phyloP scores from a whole-genome alignment of 768 basidiomycete species.

The Trametes maxima region DNA sequence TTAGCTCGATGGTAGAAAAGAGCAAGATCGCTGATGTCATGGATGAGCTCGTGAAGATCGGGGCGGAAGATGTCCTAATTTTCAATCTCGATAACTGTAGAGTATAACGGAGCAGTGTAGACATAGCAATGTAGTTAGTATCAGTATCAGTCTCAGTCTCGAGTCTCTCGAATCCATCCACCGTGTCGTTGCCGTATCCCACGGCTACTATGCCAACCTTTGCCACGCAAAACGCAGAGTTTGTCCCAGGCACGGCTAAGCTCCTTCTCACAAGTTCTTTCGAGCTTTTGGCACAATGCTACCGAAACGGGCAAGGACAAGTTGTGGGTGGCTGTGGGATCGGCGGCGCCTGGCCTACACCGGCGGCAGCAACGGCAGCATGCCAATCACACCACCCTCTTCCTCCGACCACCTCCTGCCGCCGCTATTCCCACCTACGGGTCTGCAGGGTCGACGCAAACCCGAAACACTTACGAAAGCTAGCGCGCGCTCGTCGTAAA shows the following conservation, averaged over 20 bases:
- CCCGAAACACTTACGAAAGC: not conserved
- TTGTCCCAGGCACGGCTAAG: too few relatives aligned
- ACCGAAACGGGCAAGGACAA: slow-evolving; percentile 6
- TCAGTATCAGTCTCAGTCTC: not conserved
- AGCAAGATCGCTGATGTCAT: slow-evolving; percentile 77
- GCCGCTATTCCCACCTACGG: not conserved
- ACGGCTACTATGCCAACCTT: not conserved
- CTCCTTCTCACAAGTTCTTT: too few relatives aligned
- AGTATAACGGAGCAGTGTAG: slow-evolving; percentile 41
- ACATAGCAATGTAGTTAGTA: not conserved
- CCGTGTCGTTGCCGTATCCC: not conserved
- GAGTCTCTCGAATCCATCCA: not conserved
- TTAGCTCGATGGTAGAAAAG: slow-evolving; percentile 92
- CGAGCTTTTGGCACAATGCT: not conserved
- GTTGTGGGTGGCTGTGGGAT: slow-evolving; percentile 18
- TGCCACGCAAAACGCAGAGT: too few relatives aligned
- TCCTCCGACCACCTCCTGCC: not conserved
- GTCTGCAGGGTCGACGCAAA: not conserved
- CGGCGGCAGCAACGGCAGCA: not conserved
- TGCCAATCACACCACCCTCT: not conserved
- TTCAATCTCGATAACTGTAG: slow-evolving; percentile 93
- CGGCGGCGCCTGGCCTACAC: not conserved
- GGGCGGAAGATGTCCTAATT: slow-evolving; percentile 90
- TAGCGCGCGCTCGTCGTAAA: slow-evolving; percentile 6
- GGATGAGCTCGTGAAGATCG: slow-evolving; percentile 81